phyloP scores from a whole-genome alignment of 768 basidiomycete species.

The Collybia mongolica region DNA sequence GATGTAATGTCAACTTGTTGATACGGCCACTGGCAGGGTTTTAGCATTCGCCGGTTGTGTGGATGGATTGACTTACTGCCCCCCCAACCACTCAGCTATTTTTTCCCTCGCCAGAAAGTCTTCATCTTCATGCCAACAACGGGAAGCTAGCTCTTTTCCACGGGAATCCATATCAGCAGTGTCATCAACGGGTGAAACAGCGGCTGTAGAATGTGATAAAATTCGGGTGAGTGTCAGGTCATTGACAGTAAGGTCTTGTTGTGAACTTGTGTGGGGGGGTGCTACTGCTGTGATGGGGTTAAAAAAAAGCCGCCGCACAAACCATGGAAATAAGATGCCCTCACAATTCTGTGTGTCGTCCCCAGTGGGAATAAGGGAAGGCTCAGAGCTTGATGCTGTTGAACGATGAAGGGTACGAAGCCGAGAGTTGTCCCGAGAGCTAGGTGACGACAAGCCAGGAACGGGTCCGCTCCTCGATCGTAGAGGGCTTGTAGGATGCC shows the following conservation, averaged over 20 bases:
- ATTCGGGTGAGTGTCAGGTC: constrained; percentile 46
- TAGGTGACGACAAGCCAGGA: constrained; percentile 21
- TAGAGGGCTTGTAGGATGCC: constrained; percentile 41
- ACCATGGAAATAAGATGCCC: constrained; percentile 18
- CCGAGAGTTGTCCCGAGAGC: constrained; percentile 31
- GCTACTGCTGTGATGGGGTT: constrained; percentile 10
- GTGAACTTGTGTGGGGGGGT: constrained; percentile 36
- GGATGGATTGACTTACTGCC: constrained; percentile 62
- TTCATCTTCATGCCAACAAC: constrained; percentile 87
- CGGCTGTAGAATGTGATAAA: constrained; percentile 46
- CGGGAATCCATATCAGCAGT: constrained; percentile 55
- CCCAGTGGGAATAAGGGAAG: constrained; percentile 62
- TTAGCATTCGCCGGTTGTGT: constrained; percentile 5
- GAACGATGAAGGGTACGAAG: constrained; percentile 69
- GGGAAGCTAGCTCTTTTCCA: constrained; percentile 70
- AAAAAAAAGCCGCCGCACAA: constrained; percentile 2
- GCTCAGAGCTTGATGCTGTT: constrained; percentile 78
- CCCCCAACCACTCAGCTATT: constrained; percentile 96
- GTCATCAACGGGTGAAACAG: constrained; percentile 47
- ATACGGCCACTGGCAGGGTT: constrained; percentile 56
- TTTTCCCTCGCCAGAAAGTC: constrained; percentile 83
- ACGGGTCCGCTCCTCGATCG: constrained; percentile 41
- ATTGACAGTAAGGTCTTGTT: constrained; percentile 55
- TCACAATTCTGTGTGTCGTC: constrained; percentile 52
- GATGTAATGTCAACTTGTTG: constrained; percentile 70